phyloP scores from a whole-genome alignment of 2,329 filamentous ascomycete species.

The Cercospora zeina region DNA sequence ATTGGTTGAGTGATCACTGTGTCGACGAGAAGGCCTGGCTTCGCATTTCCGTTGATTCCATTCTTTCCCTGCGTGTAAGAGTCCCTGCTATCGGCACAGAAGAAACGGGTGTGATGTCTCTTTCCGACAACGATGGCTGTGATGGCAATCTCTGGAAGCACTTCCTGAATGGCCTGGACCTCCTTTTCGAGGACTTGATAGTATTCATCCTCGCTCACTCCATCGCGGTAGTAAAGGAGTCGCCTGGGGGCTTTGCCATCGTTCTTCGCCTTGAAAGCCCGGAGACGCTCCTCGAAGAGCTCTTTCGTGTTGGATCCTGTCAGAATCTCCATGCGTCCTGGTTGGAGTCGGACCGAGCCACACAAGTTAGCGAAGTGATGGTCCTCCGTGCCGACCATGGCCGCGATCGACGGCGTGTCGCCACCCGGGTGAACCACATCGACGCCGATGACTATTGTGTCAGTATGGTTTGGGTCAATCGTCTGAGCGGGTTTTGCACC shows the following conservation, averaged over 20 bases:
- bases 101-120: constrained; percentile 48
- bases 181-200: constrained; percentile 10
- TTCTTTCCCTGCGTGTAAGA: constrained; percentile 18
- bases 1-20: constrained; percentile 31
- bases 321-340: constrained; percentile 35
- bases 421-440: constrained; percentile 48
- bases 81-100: constrained; percentile 26
- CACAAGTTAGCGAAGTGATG: constrained; percentile 36
- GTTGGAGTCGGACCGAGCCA: constrained; percentile 43
- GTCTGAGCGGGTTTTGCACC: background rate
- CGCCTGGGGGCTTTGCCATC: constrained; percentile 38
- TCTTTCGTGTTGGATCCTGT: constrained; percentile 27
- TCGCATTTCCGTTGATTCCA: constrained; percentile 22
- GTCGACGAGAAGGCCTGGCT: constrained; percentile 40
- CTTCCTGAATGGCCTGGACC: constrained; percentile 15
- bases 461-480: background rate
- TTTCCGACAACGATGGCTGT: constrained; percentile 42
- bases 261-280: constrained; percentile 21
- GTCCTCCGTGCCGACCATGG: constrained; percentile 46
- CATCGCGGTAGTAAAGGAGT: constrained; percentile 43
- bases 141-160: background rate
- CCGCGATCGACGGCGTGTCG: constrained; percentile 44
- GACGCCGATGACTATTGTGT: constrained; percentile 46
- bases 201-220: constrained; percentile 42
- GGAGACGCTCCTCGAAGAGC: constrained; percentile 37